These are phyloP conservation scores for Dalechampia spathulata DNA, from an alignment of 441 rosid genomes.

Conservation along the genomic window DNA sequence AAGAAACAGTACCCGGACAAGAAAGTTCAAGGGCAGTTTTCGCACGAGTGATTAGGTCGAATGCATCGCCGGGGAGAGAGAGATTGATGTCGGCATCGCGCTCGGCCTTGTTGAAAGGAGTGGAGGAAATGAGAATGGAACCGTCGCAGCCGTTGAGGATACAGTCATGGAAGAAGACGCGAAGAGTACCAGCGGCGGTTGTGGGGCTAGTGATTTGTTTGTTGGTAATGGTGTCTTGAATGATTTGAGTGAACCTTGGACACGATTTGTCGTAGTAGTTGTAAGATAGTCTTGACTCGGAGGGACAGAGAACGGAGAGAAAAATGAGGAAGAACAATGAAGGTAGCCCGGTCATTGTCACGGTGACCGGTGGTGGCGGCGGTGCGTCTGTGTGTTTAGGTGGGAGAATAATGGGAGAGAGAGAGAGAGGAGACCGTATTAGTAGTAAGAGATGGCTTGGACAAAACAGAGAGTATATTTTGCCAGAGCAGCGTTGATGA, in stretches of 20 bases:
- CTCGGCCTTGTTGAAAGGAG: slow-evolving; percentile 51
- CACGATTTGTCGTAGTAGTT: slow-evolving; percentile 56
- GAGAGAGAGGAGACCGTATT: neutral
- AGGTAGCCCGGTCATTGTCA: slow-evolving; percentile 17
- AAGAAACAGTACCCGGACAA: slow-evolving; percentile 59
- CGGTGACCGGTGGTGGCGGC: neutral
- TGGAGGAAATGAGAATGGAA: slow-evolving; percentile 56
- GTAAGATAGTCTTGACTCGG: slow-evolving; percentile 36
- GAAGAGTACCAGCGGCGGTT: slow-evolving; percentile 67
- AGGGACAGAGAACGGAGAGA: slow-evolving; percentile 13
- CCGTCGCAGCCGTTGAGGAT: slow-evolving; percentile 65
- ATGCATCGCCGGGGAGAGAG: slow-evolving; percentile 71
- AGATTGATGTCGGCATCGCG: slow-evolving; percentile 59
- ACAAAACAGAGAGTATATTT: too few relatives aligned
- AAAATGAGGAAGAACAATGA: slow-evolving; percentile 19
- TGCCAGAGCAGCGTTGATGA: too few relatives aligned
- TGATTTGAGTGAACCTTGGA: slow-evolving; percentile 41
- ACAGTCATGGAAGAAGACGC: slow-evolving; percentile 77
- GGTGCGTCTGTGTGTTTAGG: too few relatives aligned
- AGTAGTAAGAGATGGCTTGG: neutral
- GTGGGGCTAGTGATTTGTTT: slow-evolving; percentile 55
- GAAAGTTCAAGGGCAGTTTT: slow-evolving; percentile 59
- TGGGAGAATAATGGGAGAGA: neutral
- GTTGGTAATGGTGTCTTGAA: slow-evolving; percentile 34
- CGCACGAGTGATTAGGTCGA: slow-evolving; percentile 47